These are phyloP conservation scores for Moniliella sp. DNA, from an alignment of 1,284 basidiomycete species.

Conservation along the genomic window DNA sequence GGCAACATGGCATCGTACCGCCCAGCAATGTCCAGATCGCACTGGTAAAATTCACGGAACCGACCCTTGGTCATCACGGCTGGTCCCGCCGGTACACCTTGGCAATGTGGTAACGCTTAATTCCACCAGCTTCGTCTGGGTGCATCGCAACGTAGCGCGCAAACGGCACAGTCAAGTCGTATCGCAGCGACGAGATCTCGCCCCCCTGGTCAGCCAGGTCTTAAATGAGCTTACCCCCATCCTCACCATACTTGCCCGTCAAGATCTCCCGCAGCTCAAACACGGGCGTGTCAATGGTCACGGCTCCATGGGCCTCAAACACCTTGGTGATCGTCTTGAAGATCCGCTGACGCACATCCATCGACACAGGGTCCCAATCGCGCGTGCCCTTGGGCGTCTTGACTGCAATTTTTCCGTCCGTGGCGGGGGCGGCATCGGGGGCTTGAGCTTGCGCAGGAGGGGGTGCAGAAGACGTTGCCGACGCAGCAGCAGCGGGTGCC, in stretches of 20 bases:
- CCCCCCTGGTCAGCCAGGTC: slow-evolving; percentile 97
- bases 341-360: slow-evolving; percentile 72
- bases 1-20: slow-evolving; percentile 76
- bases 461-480: too few relatives aligned
- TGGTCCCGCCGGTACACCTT: slow-evolving; percentile 93
- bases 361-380: slow-evolving; percentile 83
- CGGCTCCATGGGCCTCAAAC: slow-evolving; percentile 71
- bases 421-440: too few relatives aligned
- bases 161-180: slow-evolving; percentile 85
- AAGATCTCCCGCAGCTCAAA: slow-evolving; percentile 92
- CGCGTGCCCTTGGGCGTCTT: slow-evolving; percentile 56
- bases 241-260: slow-evolving; percentile 64
- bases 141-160: slow-evolving; percentile 89
- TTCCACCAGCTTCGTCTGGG: slow-evolving; percentile 45
- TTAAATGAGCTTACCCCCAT: slow-evolving; percentile 82
- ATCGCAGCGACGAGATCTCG: slow-evolving; percentile 76
- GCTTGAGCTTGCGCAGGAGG: too few relatives aligned
- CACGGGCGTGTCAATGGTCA: slow-evolving; percentile 86
- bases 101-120: slow-evolving; percentile 87
- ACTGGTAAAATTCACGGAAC: slow-evolving; percentile 96
- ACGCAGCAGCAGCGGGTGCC: too few relatives aligned
- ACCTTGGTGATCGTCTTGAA: slow-evolving; percentile 68
- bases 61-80: slow-evolving; percentile 94
- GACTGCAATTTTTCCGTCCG: slow-evolving; percentile 6
- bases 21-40: slow-evolving; percentile 88